phyloP scores from a whole-genome alignment of 2,329 filamentous ascomycete genomes.

The Coniella vitis region DNA sequence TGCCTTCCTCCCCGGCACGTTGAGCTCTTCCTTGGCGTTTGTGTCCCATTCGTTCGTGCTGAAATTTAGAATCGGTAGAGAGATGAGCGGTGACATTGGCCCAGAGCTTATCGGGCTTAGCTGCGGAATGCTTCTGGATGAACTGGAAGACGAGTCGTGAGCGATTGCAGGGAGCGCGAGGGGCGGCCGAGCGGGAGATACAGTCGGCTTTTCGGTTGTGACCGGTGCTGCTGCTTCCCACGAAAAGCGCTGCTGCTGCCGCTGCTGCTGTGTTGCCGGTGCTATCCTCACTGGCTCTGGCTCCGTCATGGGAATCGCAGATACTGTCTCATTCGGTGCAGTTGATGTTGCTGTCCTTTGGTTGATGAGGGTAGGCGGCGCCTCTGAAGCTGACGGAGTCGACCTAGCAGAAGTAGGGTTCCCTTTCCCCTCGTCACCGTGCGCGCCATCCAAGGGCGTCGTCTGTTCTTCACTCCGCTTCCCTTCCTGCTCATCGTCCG shows the following conservation, averaged over 20 bases:
- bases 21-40: background rate
- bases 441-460: background rate
- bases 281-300: constrained; percentile 3
- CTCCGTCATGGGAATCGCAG: constrained; percentile 1
- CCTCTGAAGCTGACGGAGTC: background rate
- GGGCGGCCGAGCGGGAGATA: background rate
- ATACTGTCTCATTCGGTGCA: background rate
- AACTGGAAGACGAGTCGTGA: background rate
- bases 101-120: constrained; percentile 5
- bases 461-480: background rate
- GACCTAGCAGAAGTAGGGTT: background rate
- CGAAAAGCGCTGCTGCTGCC: constrained; percentile 30
- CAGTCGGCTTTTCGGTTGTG: constrained; percentile 7
- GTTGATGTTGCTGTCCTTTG: background rate
- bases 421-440: background rate
- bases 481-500: background rate
- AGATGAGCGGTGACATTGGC: constrained; percentile 8
- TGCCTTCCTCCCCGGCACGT: background rate
- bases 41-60: background rate
- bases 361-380: background rate
- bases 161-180: background rate
- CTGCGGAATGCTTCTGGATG: background rate
- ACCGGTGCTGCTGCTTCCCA: constrained; percentile 30
- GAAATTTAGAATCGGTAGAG: constrained; percentile 9
- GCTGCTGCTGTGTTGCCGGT: background rate